These are phyloP conservation scores for Ophiostoma australiae DNA, from an alignment of 2,329 filamentous ascomycete genomes.

Conservation along the genomic window DNA sequence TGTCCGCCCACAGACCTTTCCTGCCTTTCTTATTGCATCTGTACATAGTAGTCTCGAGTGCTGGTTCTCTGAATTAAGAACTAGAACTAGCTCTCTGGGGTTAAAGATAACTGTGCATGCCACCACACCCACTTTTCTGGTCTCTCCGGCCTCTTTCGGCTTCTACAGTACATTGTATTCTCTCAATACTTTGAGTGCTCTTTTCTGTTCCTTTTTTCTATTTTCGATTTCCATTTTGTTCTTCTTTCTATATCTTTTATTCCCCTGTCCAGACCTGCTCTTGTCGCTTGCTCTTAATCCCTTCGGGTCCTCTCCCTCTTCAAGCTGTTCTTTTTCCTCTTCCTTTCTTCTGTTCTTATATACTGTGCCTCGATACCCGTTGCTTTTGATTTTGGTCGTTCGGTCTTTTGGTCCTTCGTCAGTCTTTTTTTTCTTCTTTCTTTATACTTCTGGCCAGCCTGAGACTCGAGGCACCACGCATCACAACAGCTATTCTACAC, in stretches of 20 bases:
- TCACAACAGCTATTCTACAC: neutral
- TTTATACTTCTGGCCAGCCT: neutral
- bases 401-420: neutral
- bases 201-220: neutral
- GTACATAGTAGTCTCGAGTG: neutral
- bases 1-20: neutral
- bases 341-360: neutral
- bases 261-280: neutral
- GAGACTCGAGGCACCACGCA: neutral
- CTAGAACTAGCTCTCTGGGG: neutral
- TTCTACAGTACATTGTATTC: neutral
- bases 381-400: neutral
- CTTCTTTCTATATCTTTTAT: neutral
- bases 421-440: neutral
- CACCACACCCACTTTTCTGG: conserved; percentile 4
- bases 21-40: conserved; percentile 2
- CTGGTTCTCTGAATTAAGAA: neutral
- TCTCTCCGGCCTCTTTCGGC: neutral
- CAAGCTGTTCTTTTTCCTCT: neutral
- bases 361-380: neutral
- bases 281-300: neutral
- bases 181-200: too few species aligned
- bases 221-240: neutral
- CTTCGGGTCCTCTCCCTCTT: neutral
- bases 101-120: neutral